These are phyloP conservation scores for slime mould (Dictyostelium discoideum) DNA, from an alignment of 78 protist species.

Conservation along the genomic window dicty_2.7 NC_007091.3:862001-862500, in stretches of 20 bases:
- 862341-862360: not conserved
- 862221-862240: not conserved
- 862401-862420: not conserved
- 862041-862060: not conserved
- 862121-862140: not conserved
- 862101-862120: not conserved
- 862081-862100: not conserved
- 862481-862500: not conserved
- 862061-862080: not conserved
- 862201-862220: not conserved
- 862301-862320: not conserved
- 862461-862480: not conserved
- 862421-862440: not conserved
- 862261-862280: not conserved
- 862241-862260: not conserved
- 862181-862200: not conserved
- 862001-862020: not conserved
- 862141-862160: not conserved
- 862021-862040: not conserved
- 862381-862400: not conserved
- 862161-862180: not conserved
- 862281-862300: slow-evolving; percentile 3
- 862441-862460: not conserved
- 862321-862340: not conserved
- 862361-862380: not conserved